Evolutionary conservation across 768 basidiomycete species (phyloP).

Genomic region (Scleroderma citrinum): DNA sequence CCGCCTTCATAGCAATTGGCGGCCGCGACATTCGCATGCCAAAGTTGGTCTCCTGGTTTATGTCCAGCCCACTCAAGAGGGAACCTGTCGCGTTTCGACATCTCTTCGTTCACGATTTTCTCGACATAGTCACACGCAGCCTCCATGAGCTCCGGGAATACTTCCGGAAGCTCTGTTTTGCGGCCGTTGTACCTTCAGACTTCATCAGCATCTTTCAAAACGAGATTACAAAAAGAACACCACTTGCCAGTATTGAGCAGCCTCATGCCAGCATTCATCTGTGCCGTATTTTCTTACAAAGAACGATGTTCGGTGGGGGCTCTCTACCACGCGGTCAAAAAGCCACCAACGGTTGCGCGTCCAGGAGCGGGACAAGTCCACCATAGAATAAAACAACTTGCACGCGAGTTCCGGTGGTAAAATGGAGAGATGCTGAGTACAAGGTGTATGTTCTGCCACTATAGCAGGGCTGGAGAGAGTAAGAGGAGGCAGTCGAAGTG

Average conservation of each 20-base stretch:
- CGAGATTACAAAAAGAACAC: background rate
- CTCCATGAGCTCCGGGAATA: slow-evolving; percentile 69
- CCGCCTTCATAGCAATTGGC: slow-evolving; percentile 82
- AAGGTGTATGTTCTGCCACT: slow-evolving; percentile 66
- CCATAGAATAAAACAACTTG: slow-evolving; percentile 67
- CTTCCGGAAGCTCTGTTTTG: slow-evolving; percentile 45
- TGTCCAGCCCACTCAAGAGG: slow-evolving; percentile 60
- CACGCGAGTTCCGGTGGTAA: slow-evolving; percentile 74
- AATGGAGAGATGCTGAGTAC: slow-evolving; percentile 63
- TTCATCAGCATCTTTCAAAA: slow-evolving; percentile 7
- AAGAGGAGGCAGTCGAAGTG: slow-evolving; percentile 48
- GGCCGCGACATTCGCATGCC: slow-evolving; percentile 83
- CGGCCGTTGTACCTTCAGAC: slow-evolving; percentile 73
- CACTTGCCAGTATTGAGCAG: slow-evolving; percentile 66
- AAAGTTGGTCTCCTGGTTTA: slow-evolving; percentile 28
- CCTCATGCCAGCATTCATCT: slow-evolving; percentile 57
- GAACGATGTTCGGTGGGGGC: slow-evolving; percentile 78
- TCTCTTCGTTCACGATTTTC: slow-evolving; percentile 61
- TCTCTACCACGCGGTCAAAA: slow-evolving; percentile 75
- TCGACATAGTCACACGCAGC: slow-evolving; percentile 71
- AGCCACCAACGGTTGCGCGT: slow-evolving; percentile 79
- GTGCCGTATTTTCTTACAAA: slow-evolving; percentile 50
- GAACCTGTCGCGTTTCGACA: slow-evolving; percentile 54
- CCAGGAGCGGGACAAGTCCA: slow-evolving; percentile 58
- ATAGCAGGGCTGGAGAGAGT: slow-evolving; percentile 55